Evolutionary conservation across 1,284 basidiomycete genomes (phyloP).

Genomic region (Agroathelia rolfsii): DNA sequence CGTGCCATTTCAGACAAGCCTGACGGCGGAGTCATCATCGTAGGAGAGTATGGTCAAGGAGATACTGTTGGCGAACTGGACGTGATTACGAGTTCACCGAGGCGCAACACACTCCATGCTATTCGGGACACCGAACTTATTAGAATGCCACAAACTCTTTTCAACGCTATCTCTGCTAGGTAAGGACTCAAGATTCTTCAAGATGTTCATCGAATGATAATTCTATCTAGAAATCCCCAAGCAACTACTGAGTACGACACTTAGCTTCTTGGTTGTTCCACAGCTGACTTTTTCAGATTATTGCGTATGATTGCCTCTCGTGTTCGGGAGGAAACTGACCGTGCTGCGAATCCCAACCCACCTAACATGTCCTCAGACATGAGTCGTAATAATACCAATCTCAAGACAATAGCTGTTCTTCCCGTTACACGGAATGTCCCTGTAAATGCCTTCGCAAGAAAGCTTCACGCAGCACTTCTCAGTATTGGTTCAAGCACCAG

Average conservation of each 20-base stretch:
- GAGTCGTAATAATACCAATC: constrained; percentile 78
- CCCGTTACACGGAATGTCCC: constrained; percentile 79
- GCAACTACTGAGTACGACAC: constrained; percentile 91
- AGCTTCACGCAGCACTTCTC: constrained; percentile 81
- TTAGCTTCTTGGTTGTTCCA: too few species aligned
- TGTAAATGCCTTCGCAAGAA: constrained; percentile 81
- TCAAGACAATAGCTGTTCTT: constrained; percentile 87
- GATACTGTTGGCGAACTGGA: constrained; percentile 88
- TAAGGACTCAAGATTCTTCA: too few species aligned
- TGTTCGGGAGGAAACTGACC: constrained; percentile 76
- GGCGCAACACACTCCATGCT: constrained; percentile 89
- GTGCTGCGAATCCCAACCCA: constrained; percentile 35
- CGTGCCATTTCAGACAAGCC: constrained; percentile 72
- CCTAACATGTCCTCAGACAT: constrained; percentile 43
- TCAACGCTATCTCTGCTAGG: constrained; percentile 91
- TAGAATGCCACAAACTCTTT: constrained; percentile 92
- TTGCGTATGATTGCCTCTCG: constrained; percentile 89
- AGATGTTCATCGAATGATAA: constrained; percentile 4
- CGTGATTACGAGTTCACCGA: constrained; percentile 87
- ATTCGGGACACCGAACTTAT: constrained; percentile 99
- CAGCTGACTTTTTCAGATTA: constrained; percentile 41
- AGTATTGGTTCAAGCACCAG: constrained; percentile 82
- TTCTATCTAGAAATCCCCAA: constrained; percentile 67
- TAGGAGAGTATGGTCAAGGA: constrained; percentile 92
- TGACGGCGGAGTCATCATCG: constrained; percentile 68